Evolutionary conservation across 2,329 filamentous ascomycete species (phyloP).

Genomic region (Leptographium radiaticola): DNA sequence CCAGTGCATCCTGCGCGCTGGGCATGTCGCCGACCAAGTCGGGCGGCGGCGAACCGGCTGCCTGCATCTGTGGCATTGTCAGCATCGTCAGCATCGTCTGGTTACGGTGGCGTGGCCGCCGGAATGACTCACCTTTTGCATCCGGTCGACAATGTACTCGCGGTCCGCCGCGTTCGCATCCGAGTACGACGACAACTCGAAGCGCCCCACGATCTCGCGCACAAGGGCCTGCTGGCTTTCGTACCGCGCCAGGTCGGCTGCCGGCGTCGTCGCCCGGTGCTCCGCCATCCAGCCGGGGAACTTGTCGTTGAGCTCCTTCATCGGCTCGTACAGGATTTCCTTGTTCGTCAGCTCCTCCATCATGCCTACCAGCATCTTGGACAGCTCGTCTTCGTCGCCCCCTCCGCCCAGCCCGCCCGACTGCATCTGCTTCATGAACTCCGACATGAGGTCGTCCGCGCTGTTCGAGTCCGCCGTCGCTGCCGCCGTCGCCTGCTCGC

Average conservation of each 20-base stretch:
- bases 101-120: neutral
- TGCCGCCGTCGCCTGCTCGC: conserved; percentile 71
- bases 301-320: conserved; percentile 92
- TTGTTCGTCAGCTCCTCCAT: conserved; percentile 99
- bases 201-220: conserved; percentile 74
- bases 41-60: conserved; percentile 74
- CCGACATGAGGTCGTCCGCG: conserved; percentile 71
- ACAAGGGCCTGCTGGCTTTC: conserved; percentile 70
- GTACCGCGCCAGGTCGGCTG: conserved; percentile 68
- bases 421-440: conserved; percentile 84
- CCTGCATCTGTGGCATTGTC: conserved; percentile 68
- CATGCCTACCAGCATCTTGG: conserved; percentile 91
- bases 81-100: neutral
- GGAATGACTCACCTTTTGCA: conserved; percentile 66
- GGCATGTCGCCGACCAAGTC: conserved; percentile 87
- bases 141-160: conserved; percentile 89
- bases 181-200: conserved; percentile 68
- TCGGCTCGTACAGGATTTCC: conserved; percentile 94
- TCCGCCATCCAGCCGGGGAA: conserved; percentile 81
- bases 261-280: conserved; percentile 51
- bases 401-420: conserved; percentile 40
- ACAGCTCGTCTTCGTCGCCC: conserved; percentile 69
- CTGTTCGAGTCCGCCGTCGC: conserved; percentile 44
- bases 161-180: conserved; percentile 72
- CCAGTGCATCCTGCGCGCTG: conserved; percentile 61